Base-by-base conservation (phyloP, 2,329 filamentous ascomycete genomes). In the Colletotrichum sp. region DNA sequence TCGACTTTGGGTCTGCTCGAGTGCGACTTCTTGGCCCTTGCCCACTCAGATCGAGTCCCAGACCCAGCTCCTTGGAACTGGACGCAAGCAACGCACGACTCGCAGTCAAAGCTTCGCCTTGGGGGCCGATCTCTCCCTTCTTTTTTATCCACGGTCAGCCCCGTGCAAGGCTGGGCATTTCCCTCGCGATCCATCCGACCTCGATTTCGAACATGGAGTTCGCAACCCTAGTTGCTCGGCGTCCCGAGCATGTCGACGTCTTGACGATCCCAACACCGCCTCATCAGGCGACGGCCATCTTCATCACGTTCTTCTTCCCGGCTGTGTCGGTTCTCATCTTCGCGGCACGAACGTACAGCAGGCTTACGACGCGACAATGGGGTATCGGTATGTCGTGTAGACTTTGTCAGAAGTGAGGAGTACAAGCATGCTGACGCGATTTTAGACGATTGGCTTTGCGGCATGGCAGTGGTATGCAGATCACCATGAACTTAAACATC, bases 271-370 rank as follows among this genome's bases (percentile, higher is more conserved):
- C 82, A 3, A 84, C 82, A 13, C 80, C 82, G 13, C 77, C 81
- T n/a, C 80, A 83, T 16, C 83, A 85, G 61, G 71, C 78, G 9
- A 75, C 76, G 12, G 83, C 79, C 2, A 70, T 84, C 6, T 80
- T 81, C 55, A 77, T 84, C 52, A 78, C 82, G 21, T 83, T 85
- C 75, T 72, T 83, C 61, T 83, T 84, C 18, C 83, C 84, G 2
- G 73, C 72, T 8, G 43, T 85, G 13, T 71, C 73, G 6, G 34
- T 85, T 16, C 80, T 82, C 15, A 72, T 82, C 60, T 58, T 83
- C 2, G 63, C 80, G 3, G 79, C 81, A 13, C 63, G 68, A 3
- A 72, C 83, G 63, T 77, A 83, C 13, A 67, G 79, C 21, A 79
- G 83, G 12, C 58, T 82, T 18, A 43, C 63, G 13, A 79, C 80